Conservation (phyloP, 805 yeast genomes). For the Yamadazyma nakazawae region DNA sequence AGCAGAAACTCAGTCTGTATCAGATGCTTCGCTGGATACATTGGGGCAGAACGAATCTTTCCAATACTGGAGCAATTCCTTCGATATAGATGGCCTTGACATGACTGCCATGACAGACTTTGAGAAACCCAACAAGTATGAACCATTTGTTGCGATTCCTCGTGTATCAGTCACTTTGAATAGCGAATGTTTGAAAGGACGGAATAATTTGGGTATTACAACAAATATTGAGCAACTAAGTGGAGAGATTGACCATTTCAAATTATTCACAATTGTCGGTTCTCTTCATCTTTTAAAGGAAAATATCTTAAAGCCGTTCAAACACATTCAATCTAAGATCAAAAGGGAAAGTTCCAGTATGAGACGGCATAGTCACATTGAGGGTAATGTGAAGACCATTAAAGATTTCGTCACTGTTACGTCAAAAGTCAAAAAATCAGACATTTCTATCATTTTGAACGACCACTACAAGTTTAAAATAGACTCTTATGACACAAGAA, state of each 20-base stretch:
- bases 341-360: slow-evolving; percentile 16
- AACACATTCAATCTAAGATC: slow-evolving; percentile 20
- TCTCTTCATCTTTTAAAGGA: slow-evolving; percentile 29
- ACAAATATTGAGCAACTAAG: slow-evolving; percentile 15
- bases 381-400: neutral
- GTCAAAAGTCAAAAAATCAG: slow-evolving; percentile 18
- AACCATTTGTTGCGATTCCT: slow-evolving; percentile 23
- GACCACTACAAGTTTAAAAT: slow-evolving; percentile 48
- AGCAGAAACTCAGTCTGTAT: neutral
- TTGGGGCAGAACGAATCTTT: slow-evolving; percentile 13
- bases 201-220: neutral
- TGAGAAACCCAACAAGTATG: slow-evolving; percentile 11
- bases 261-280: slow-evolving; percentile 31
- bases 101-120: slow-evolving; percentile 15
- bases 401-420: slow-evolving; percentile 2
- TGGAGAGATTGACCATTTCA: slow-evolving; percentile 26
- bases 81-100: slow-evolving; percentile 16
- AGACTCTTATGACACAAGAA: slow-evolving; percentile 34
- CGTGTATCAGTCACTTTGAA: slow-evolving; percentile 9
- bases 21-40: slow-evolving; percentile 26
- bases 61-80: slow-evolving; percentile 23
- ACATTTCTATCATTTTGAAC: slow-evolving; percentile 37
- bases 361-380: neutral
- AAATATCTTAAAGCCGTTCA: slow-evolving; percentile 28
- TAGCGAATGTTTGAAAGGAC: neutral